Conservation (phyloP, 2,329 filamentous ascomycete genomes). For the Mariannaea elegans region DNA sequence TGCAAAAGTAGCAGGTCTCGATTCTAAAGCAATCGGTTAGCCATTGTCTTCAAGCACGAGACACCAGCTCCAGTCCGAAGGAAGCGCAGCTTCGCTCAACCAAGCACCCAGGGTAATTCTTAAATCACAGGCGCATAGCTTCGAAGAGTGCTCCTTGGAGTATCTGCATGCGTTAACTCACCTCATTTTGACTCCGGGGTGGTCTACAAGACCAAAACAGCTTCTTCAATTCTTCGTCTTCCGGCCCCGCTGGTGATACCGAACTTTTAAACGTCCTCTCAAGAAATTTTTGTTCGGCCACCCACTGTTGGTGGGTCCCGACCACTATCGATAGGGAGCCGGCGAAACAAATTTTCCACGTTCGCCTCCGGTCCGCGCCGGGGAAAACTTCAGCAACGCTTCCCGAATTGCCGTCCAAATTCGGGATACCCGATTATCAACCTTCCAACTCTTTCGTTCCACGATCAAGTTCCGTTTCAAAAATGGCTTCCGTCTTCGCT, state of each 20-base stretch:
- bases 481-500: conserved; percentile 56
- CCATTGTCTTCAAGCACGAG: neutral
- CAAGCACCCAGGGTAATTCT: neutral
- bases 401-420: conserved; percentile 29
- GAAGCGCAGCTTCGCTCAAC: neutral
- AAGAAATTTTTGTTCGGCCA: conserved; percentile 38
- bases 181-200: conserved; percentile 40
- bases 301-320: conserved; percentile 18
- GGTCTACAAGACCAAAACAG: conserved; percentile 37
- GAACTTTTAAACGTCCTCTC: conserved; percentile 31
- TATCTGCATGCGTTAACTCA: conserved; percentile 21
- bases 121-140: neutral
- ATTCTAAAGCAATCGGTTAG: conserved; percentile 46
- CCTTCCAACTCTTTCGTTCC: conserved; percentile 8
- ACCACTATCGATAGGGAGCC: conserved; percentile 35
- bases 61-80: conserved; percentile 9
- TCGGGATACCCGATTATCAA: conserved; percentile 15
- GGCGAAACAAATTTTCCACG: conserved; percentile 33
- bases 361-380: conserved; percentile 36
- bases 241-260: conserved; percentile 36
- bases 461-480: conserved; percentile 12
- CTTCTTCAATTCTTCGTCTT: conserved; percentile 36
- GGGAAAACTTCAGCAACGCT: conserved; percentile 38
- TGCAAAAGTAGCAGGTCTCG: conserved; percentile 57
- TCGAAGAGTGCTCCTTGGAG: neutral